Base-by-base conservation (phyloP, 2,329 filamentous ascomycete genomes). In the Zasmidium citrigriseum region DNA sequence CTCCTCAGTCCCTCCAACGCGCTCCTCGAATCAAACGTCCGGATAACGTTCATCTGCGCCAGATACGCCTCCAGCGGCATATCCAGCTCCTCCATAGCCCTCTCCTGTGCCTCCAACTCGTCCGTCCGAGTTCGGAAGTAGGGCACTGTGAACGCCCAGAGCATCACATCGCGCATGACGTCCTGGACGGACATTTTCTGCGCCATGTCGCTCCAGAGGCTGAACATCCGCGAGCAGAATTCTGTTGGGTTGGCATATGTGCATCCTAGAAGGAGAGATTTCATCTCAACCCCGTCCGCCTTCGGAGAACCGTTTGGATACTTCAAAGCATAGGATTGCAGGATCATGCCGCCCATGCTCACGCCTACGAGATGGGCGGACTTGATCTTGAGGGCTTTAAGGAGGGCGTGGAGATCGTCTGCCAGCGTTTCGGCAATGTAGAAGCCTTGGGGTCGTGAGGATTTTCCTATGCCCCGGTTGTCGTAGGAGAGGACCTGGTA, bases 291-390 rank as follows among this genome's bases (percentile, higher is more conserved):
- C 5, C 57, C 64, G 5, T 47, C 34, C 4, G 24, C 38, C 12
- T 53, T 62, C 3, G 29, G 10, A 16, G 53, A 46, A 16, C 47
- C 45, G 20, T 64, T 67, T 1, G 66, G 62, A 48, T 64, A 67
- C 4, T 53, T 51, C 9, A 67, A 52, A 12, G 65, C 66, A 52
- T 64, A 67, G 4, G 44, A 14, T 46, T 68, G 66, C 11, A 62
- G 59, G 23, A 68, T 65, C 66, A 68, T 68, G 22, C 65, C 66
- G 50, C 66, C 66, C 65, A 68, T 68, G 44, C 57, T 62, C 10
- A 68, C 60, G 46, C 64, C 65, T n/a, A 68, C 25, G 5, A 68
- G 59, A 46, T 68, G 66, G 50, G 23, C 25, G 5, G 34, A 27
- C 5, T 47, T 27, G 44, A 62, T 56, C 2, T 56, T 23, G 10